Percentiles rank a stretch among this genome's conserved stretches.
Evolutionary conservation across 2,329 filamentous ascomycete species (phyloP).

Genomic region (Alternaria triticina): DNA sequence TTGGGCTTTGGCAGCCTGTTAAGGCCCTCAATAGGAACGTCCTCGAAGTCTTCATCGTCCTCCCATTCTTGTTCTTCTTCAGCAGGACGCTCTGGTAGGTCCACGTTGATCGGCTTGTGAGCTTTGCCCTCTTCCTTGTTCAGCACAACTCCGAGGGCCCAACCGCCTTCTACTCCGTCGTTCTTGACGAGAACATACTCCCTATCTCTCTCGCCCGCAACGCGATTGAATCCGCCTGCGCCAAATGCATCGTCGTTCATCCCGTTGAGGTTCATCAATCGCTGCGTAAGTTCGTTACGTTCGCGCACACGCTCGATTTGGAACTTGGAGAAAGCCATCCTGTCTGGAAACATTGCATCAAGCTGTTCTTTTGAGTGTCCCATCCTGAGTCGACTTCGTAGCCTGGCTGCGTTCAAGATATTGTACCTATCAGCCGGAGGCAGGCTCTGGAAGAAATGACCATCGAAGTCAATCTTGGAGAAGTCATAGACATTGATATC

Average conservation of each 20-base stretch:
- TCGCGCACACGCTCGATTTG: slow-evolving; percentile 94
- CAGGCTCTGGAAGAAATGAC: slow-evolving; percentile 90
- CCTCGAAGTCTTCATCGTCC: slow-evolving; percentile 84
- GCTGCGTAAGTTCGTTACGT: slow-evolving; percentile 91
- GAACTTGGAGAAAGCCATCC: slow-evolving; percentile 96
- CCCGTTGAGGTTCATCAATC: slow-evolving; percentile 91
- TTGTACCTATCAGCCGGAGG: slow-evolving; percentile 94
- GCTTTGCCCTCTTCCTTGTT: slow-evolving; percentile 80
- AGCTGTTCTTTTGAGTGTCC: slow-evolving; percentile 95
- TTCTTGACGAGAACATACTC: slow-evolving; percentile 98
- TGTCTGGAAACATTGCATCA: slow-evolving; percentile 94
- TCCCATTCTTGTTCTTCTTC: slow-evolving; percentile 69
- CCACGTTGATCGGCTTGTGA: slow-evolving; percentile 91
- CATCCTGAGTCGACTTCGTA: slow-evolving; percentile 90
- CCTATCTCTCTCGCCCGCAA: slow-evolving; percentile 84
- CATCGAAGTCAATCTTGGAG: slow-evolving; percentile 97
- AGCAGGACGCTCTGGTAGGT: slow-evolving; percentile 61
- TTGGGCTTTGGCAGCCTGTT: slow-evolving; percentile 77
- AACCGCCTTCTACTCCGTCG: slow-evolving; percentile 91
- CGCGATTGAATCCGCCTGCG: slow-evolving; percentile 65
- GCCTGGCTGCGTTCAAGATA: slow-evolving; percentile 89
- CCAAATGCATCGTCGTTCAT: slow-evolving; percentile 80
- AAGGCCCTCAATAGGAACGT: slow-evolving; percentile 87
- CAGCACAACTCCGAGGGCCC: slow-evolving; percentile 92
- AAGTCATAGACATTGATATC: slow-evolving; percentile 91